Percentiles rank a stretch among this genome's conserved stretches.
Evolutionary conservation across 495 filamentous ascomycete species (phyloP).

Genomic region (Tuber borchii): DNA sequence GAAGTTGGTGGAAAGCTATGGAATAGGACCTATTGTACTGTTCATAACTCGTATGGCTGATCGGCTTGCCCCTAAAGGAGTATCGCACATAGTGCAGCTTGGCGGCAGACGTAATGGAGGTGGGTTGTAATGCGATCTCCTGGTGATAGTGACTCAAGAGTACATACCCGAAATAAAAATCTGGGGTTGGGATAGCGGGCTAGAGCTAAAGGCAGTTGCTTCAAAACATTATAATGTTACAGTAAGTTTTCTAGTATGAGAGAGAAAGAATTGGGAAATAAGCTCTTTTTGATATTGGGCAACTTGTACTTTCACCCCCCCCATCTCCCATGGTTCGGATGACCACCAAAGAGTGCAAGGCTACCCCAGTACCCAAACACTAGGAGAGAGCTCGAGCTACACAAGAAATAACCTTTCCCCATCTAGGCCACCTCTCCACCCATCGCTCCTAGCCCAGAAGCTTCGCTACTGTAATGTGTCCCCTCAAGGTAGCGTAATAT

Average conservation of each 20-base stretch:
- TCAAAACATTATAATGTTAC: neutral
- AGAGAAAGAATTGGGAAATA: neutral
- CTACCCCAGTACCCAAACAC: neutral
- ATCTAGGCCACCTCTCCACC: neutral
- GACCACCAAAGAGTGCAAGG: neutral
- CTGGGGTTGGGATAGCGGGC: neutral
- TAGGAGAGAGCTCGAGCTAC: neutral
- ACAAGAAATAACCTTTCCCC: neutral
- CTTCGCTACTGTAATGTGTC: neutral
- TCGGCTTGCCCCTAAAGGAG: neutral
- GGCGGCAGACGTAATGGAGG: neutral
- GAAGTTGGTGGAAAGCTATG: neutral
- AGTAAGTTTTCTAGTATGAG: neutral
- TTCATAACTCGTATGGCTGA: neutral
- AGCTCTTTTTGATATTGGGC: neutral
- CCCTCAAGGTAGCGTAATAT: neutral
- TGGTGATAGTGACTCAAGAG: neutral
- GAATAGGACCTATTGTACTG: neutral
- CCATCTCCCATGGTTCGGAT: neutral
- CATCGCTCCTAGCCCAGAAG: neutral
- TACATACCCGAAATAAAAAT: neutral
- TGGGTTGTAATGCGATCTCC: neutral
- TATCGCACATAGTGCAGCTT: neutral
- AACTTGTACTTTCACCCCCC: neutral
- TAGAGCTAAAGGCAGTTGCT: neutral